Conservation (phyloP, 345 rosid genomes). For the Gossypium raimondii region DNA sequence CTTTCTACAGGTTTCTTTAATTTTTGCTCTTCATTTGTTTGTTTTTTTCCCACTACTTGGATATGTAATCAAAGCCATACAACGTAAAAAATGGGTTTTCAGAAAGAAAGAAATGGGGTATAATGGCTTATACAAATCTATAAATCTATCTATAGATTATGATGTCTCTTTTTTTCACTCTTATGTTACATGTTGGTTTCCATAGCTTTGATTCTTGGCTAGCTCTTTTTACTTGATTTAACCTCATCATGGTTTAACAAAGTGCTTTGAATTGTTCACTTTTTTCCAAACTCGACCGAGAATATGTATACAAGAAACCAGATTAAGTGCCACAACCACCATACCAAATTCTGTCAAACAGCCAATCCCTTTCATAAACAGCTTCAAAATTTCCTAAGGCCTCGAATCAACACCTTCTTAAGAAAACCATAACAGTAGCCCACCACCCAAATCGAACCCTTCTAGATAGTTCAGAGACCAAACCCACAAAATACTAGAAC, state of each 20-base stretch:
- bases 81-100: background rate
- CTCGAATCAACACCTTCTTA: too few species aligned
- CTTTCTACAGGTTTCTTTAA: background rate
- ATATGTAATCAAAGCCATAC: background rate
- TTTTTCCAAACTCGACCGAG: too few species aligned
- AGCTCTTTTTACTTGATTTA: background rate
- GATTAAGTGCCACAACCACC: too few species aligned
- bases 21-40: background rate
- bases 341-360: too few species aligned
- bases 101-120: conserved; percentile 2
- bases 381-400: too few species aligned
- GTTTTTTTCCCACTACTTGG: background rate
- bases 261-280: background rate
- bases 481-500: too few species aligned
- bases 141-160: background rate
- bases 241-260: background rate
- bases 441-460: too few species aligned
- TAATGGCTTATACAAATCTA: background rate
- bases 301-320: background rate
- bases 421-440: too few species aligned
- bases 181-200: background rate
- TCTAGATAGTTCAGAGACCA: too few species aligned
- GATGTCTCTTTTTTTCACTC: background rate
- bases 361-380: too few species aligned
- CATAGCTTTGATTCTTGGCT: background rate